Conservation (phyloP, 352 stramenopile species). For the Achlya hypogyna region DNA sequence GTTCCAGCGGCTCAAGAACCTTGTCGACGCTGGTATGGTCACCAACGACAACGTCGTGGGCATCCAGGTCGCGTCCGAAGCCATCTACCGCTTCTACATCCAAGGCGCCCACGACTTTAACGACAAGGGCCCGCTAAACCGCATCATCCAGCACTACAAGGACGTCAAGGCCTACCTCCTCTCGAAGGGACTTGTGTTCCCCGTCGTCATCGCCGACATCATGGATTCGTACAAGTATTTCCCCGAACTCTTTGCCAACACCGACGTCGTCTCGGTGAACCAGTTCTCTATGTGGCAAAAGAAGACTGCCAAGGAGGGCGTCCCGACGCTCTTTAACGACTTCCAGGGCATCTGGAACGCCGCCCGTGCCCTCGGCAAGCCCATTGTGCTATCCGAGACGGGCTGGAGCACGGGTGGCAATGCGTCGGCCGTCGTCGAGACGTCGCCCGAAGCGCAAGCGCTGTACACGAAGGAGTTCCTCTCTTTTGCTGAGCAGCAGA, state of each 20-base stretch:
- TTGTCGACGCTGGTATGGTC: slow-evolving; percentile 37
- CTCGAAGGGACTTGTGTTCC: slow-evolving; percentile 30
- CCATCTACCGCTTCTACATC: slow-evolving; percentile 61
- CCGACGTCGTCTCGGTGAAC: slow-evolving; percentile 68
- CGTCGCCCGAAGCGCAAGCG: slow-evolving; percentile 40
- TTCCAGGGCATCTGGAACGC: slow-evolving; percentile 38
- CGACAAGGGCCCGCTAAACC: slow-evolving; percentile 17
- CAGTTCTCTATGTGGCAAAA: slow-evolving; percentile 72
- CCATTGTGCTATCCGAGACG: slow-evolving; percentile 52
- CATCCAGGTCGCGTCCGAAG: slow-evolving; percentile 53
- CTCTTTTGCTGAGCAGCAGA: slow-evolving; percentile 35
- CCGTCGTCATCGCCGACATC: slow-evolving; percentile 57
- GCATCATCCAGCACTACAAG: slow-evolving; percentile 49
- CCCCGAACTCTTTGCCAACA: slow-evolving; percentile 39
- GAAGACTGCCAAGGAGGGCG: slow-evolving; percentile 36
- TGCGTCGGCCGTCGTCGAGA: slow-evolving; percentile 25
- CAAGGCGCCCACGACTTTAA: slow-evolving; percentile 18
- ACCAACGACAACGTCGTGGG: slow-evolving; percentile 41
- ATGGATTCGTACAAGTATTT: slow-evolving; percentile 60
- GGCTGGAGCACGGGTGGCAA: slow-evolving; percentile 49
- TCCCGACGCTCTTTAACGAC: slow-evolving; percentile 41
- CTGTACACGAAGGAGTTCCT: slow-evolving; percentile 69
- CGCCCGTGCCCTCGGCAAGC: slow-evolving; percentile 39
- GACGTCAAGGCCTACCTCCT: slow-evolving; percentile 41
- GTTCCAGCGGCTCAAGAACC: slow-evolving; percentile 31